Evolutionary conservation across 2,329 filamentous ascomycete species (phyloP), one percentile per base, ranked within the genome.

Genomic region (Exserohilum turcica): DNA sequence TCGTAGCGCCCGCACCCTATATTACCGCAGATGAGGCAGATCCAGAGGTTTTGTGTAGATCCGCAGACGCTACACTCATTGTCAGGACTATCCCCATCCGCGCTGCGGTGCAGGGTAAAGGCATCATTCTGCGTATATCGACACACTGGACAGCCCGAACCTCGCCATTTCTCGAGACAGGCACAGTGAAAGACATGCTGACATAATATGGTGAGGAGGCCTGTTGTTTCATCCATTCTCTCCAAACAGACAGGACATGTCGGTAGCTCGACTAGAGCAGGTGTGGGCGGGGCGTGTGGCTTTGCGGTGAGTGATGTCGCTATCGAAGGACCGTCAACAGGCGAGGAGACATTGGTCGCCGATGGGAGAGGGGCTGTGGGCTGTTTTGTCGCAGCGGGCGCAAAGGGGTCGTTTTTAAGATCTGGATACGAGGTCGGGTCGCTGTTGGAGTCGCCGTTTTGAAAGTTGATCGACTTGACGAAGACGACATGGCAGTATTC

Each of bases 101-200:
- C 59, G 27, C 70, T 63, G 7, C 63, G 65, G 32, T 66, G 67
- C 12, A 62, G 59, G 5, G 59, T 61, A 29, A 74, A 65, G 27
- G 73, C 76, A 54, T 83, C 80, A 40, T 86, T 84, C 65, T 89
- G 86, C 1, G 92, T 96, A 67, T 96, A 96, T 29, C 94, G 86
- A 68, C 94, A 99, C 6, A 99, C 92, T 0, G 94, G 94, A 70
- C 94, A 99, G 4, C 93, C 93, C 21, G 87, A 89, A 4, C 93
- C 92, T 70, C 90, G 91, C 94, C 94, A 99, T 71, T 94, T 97
- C 68, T 96, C 90, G 0, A 99, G 81, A 75, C 94, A 99, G 1
- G 88, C 92, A 71, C 94, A 97, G 73, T 99, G 94, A 71, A 99
- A 99, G 45, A 97, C 91, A 67, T 99, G 94, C 68, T 97, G 93